Percentiles rank a stretch among this genome's conserved stretches.
Conservation (phyloP, 768 basidiomycete genomes). For the Heimioporus sp. region DNA sequence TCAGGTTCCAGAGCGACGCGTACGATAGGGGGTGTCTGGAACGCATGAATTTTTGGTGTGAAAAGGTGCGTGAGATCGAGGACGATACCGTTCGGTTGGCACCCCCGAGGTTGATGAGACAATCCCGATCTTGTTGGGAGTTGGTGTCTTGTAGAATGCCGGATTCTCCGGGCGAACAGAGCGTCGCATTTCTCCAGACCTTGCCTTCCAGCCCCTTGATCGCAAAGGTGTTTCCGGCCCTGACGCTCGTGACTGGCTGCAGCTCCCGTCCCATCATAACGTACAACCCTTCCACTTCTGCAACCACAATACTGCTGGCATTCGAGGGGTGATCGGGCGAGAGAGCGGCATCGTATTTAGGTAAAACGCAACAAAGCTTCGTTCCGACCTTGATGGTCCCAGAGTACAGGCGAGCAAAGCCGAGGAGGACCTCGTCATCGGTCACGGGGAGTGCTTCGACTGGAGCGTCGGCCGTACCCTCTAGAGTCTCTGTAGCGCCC, state of each 20-base stretch:
- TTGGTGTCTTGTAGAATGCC: conserved; percentile 39
- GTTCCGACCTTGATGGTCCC: conserved; percentile 72
- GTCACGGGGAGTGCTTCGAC: background rate
- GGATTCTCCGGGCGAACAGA: conserved; percentile 63
- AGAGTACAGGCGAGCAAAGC: conserved; percentile 93
- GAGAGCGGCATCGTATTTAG: conserved; percentile 75
- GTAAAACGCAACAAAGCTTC: conserved; percentile 71
- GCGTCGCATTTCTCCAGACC: conserved; percentile 87
- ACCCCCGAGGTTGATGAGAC: conserved; percentile 79
- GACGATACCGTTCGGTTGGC: conserved; percentile 57
- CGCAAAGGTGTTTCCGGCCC: conserved; percentile 94
- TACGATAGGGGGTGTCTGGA: conserved; percentile 84
- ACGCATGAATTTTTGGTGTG: conserved; percentile 2
- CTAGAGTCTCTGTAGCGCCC: conserved; percentile 2
- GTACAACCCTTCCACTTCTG: conserved; percentile 77
- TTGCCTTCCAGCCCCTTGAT: conserved; percentile 86
- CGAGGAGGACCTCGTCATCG: conserved; percentile 70
- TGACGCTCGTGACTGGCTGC: conserved; percentile 76
- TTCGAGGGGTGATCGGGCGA: conserved; percentile 69
- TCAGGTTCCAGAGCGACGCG: conserved; percentile 91
- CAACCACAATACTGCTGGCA: conserved; percentile 53
- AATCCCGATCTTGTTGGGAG: conserved; percentile 40
- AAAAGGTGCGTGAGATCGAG: background rate
- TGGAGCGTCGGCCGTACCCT: background rate
- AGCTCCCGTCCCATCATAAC: conserved; percentile 98